Conservation (phyloP, 2,329 filamentous ascomycete genomes). For the Hyphodiscus sp. region DNA sequence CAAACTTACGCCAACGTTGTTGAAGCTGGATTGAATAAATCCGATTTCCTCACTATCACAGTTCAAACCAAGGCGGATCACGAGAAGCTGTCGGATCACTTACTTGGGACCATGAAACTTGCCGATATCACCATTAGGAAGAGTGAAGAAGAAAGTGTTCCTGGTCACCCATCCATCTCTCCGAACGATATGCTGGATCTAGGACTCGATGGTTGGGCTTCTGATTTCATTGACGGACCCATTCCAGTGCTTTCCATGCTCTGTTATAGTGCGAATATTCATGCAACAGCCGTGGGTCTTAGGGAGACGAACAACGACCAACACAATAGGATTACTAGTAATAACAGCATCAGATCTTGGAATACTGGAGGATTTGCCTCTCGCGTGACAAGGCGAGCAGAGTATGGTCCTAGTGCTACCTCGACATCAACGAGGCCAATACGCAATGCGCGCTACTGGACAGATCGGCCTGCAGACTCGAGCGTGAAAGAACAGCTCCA, state of each 20-base stretch:
- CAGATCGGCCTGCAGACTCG: slow-evolving; percentile 66
- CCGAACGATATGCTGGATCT: slow-evolving; percentile 45
- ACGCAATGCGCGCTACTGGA: slow-evolving; percentile 61
- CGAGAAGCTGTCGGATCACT: slow-evolving; percentile 58
- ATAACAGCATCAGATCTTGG: slow-evolving; percentile 54
- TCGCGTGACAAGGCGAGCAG: slow-evolving; percentile 61
- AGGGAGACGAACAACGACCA: slow-evolving; percentile 59
- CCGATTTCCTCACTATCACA: slow-evolving; percentile 59
- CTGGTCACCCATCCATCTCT: slow-evolving; percentile 47
- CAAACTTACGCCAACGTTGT: slow-evolving; percentile 49
- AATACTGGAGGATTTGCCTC: slow-evolving; percentile 61
- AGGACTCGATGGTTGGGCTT: slow-evolving; percentile 74
- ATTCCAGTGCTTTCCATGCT: slow-evolving; percentile 82
- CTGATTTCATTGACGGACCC: slow-evolving; percentile 75
- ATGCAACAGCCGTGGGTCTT: slow-evolving; percentile 60
- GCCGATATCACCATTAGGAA: slow-evolving; percentile 67
- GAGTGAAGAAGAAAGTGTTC: slow-evolving; percentile 43
- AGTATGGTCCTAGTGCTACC: slow-evolving; percentile 71
- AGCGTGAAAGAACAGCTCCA: slow-evolving; percentile 57
- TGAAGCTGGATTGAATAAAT: slow-evolving; percentile 48
- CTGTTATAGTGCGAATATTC: slow-evolving; percentile 64
- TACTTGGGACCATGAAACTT: slow-evolving; percentile 58
- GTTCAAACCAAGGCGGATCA: slow-evolving; percentile 72
- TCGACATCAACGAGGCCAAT: slow-evolving; percentile 63
- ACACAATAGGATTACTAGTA: slow-evolving; percentile 57